phyloP scores from a whole-genome alignment of 352 stramenopile species.

The Pythium phragmiticola region DNA sequence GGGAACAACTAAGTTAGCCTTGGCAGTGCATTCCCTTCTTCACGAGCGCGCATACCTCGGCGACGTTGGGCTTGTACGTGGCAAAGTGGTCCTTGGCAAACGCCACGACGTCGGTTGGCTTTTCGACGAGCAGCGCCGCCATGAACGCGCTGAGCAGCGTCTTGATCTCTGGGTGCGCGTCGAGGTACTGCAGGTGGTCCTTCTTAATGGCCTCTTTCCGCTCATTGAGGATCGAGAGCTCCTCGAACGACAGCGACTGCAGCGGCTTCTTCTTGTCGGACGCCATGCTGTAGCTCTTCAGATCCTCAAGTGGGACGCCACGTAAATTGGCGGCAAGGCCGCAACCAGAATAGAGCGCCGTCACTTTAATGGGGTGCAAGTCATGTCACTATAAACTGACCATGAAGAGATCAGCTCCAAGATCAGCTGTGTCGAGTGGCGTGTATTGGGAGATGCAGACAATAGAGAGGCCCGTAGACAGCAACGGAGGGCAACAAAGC shows the following conservation, averaged over 20 bases:
- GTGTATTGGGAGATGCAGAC: slow-evolving; percentile 5
- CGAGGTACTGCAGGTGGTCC: slow-evolving; percentile 80
- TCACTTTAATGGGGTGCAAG: background rate
- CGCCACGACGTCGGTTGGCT: slow-evolving; percentile 75
- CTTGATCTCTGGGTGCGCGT: slow-evolving; percentile 88
- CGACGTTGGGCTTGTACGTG: slow-evolving; percentile 56
- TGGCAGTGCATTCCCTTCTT: background rate
- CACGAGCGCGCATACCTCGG: slow-evolving; percentile 27
- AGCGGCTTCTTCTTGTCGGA: slow-evolving; percentile 52
- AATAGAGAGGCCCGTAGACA: background rate
- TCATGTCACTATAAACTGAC: background rate
- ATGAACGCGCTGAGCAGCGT: slow-evolving; percentile 88
- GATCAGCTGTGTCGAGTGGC: background rate
- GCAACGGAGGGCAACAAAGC: background rate
- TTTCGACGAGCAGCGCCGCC: slow-evolving; percentile 81
- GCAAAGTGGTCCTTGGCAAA: slow-evolving; percentile 85
- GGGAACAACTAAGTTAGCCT: background rate
- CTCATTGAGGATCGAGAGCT: slow-evolving; percentile 83
- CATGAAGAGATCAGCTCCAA: background rate
- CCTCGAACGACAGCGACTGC: slow-evolving; percentile 78
- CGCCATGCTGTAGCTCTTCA: slow-evolving; percentile 7
- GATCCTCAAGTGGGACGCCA: slow-evolving; percentile 6
- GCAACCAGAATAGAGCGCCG: slow-evolving; percentile 12
- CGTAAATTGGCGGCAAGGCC: background rate
- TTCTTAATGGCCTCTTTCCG: slow-evolving; percentile 86